Conservation (phyloP, 163 green algal species). For the Scenedesmus sp. region DNA sequence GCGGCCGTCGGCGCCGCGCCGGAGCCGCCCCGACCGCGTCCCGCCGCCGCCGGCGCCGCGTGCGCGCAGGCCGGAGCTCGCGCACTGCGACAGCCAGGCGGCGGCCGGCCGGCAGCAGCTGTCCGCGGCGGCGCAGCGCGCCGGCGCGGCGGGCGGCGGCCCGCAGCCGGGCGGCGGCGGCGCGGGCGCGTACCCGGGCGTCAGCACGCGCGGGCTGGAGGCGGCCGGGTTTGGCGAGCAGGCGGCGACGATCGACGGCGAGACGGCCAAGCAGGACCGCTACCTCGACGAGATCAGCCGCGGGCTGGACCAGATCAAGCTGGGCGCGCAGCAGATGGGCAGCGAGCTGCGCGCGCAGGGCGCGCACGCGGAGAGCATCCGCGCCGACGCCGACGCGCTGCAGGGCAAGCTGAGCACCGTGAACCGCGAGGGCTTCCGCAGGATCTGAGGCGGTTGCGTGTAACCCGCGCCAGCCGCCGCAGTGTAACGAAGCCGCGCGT, state of each 20-base stretch:
- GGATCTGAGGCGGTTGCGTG: not conserved
- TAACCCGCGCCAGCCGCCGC: not conserved
- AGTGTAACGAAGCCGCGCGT: not conserved
- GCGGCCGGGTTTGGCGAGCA: constrained; percentile 4
- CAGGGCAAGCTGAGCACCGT: constrained; percentile 14
- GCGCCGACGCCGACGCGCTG: constrained; percentile 26
- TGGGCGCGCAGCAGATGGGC: constrained; percentile 32
- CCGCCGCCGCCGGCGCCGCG: too few species aligned
- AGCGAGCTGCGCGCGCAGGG: constrained; percentile 30
- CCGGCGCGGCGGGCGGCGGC: too few species aligned
- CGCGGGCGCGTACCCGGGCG: constrained; percentile 3
- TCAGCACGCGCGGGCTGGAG: constrained; percentile 3
- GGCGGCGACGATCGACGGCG: constrained; percentile 5
- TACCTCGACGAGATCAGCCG: constrained; percentile 46
- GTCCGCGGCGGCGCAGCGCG: too few species aligned
- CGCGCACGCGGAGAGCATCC: not conserved
- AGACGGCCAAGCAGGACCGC: constrained; percentile 45
- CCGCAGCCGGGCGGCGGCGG: not conserved
- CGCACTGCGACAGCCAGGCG: too few species aligned
- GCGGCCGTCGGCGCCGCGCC: too few species aligned
- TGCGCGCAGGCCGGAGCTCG: too few species aligned
- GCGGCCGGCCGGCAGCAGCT: not conserved
- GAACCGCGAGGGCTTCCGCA: constrained; percentile 44
- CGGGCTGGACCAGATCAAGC: constrained; percentile 43
- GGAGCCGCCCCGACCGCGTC: too few species aligned